Base-by-base conservation (phyloP, 371 early-diverging fungal species). In the Apophysomyces variabilis region DNA sequence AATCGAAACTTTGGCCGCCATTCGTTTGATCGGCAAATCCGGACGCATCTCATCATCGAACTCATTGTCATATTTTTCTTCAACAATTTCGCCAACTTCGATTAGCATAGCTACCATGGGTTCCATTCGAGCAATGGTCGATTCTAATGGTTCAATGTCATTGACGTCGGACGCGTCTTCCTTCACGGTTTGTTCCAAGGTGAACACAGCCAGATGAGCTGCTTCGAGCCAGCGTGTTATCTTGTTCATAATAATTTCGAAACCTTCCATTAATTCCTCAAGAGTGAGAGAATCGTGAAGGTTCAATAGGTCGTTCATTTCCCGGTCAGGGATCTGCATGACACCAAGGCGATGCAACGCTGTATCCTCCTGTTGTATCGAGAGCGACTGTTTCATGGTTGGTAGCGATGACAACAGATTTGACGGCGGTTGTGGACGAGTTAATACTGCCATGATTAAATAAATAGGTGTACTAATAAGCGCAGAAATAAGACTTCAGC, bases 141-240 rank as follows among this genome's bases (percentile, higher is more conserved):
- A 50, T 43, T 74, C 69, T 0, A 78, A 63, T 8, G 68, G 70
- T 7, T 57, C 50, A 11, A 69, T 63, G 11, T 67, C 61, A 35
- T 69, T 58, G 13, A 54, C 38, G 7, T 62, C 65, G 32, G 58
- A 32, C 11, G 66, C 61, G 14, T 69, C 72, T 16, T 70, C 72
- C 50, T 78, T 79, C 41, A 75, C 62, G 12, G 63, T 66, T 47
- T 80, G 77, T 59, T 80, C 80, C 41, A 80, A 44, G 4, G 72
- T 73, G 44, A 77, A 80, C 11, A 73, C 71, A 11, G 71, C 66
- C 68, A 80, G 63, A 57, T 80, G 80, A n/a, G 75, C 74, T 16
- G 61, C 60, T 61, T 75, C 74, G 38, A 80, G 50, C 80, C 80
- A 80, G 13, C 62, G 65, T 47, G 63, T 72, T 18, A 79, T 68